Conservation (phyloP, 495 filamentous ascomycete genomes). For the Penicillium steckii region DNA sequence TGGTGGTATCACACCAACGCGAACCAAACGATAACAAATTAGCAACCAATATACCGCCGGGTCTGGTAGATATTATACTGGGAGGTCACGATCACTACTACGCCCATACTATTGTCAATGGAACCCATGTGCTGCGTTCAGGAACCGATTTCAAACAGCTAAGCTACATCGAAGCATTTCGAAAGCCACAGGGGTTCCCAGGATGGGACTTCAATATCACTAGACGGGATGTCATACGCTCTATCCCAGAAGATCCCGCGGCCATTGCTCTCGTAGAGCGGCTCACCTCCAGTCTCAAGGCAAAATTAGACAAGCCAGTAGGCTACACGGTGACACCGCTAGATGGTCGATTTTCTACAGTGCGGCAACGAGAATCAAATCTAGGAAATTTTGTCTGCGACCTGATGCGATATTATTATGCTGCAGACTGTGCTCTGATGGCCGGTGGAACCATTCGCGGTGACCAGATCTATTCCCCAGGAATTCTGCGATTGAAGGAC, state of each 20-base stretch:
- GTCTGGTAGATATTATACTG: slow-evolving; percentile 77
- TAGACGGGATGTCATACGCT: slow-evolving; percentile 66
- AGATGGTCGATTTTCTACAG: slow-evolving; percentile 82
- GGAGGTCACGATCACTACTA: slow-evolving; percentile 94
- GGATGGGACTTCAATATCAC: slow-evolving; percentile 78
- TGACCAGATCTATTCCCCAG: slow-evolving; percentile 83
- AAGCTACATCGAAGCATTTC: slow-evolving; percentile 77
- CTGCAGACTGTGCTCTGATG: slow-evolving; percentile 79
- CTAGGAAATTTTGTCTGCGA: slow-evolving; percentile 88
- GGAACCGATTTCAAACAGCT: slow-evolving; percentile 89
- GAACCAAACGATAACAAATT: slow-evolving; percentile 86
- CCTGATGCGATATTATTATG: slow-evolving; percentile 80
- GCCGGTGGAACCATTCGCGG: slow-evolving; percentile 86
- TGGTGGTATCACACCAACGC: slow-evolving; percentile 80
- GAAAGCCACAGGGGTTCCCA: slow-evolving; percentile 34
- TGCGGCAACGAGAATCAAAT: slow-evolving; percentile 74
- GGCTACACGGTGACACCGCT: slow-evolving; percentile 78
- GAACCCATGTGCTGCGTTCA: slow-evolving; percentile 75
- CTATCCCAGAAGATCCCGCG: slow-evolving; percentile 59
- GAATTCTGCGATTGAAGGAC: slow-evolving; percentile 72
- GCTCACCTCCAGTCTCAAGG: slow-evolving; percentile 66
- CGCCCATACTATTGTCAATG: slow-evolving; percentile 69
- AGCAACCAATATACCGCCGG: slow-evolving; percentile 62
- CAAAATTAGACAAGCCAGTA: slow-evolving; percentile 77
- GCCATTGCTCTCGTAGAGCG: slow-evolving; percentile 59